A percentile compares a stretch with the other conserved stretches of the same genome.
phyloP scores from a whole-genome alignment of 371 early-diverging fungal species.

The Mortierella sp. region DNA sequence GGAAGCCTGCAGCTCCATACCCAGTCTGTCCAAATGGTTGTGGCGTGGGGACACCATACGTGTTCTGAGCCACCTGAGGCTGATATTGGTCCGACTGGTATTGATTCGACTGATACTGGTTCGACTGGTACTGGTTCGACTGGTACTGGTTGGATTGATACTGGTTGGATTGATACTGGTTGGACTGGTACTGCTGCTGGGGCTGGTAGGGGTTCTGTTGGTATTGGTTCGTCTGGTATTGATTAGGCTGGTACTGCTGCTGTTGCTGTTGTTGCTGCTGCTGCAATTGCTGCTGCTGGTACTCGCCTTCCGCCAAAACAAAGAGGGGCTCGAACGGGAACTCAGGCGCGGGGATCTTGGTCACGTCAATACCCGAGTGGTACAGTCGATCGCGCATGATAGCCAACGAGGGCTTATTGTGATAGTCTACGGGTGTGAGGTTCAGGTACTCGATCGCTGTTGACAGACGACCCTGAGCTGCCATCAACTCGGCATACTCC shows the following conservation, averaged over 20 bases:
- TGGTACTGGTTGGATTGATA: conserved; percentile 35
- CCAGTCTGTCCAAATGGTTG: conserved; percentile 25
- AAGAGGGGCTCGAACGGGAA: conserved; percentile 74
- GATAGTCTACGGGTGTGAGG: conserved; percentile 73
- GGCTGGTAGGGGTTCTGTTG: conserved; percentile 31
- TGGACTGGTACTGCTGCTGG: conserved; percentile 33
- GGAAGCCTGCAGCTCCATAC: conserved; percentile 33
- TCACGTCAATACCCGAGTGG: conserved; percentile 65
- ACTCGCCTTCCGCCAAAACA: conserved; percentile 55
- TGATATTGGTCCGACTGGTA: conserved; percentile 45
- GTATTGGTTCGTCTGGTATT: conserved; percentile 21
- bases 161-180: conserved; percentile 40
- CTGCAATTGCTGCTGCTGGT: conserved; percentile 44
- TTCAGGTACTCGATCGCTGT: conserved; percentile 82
- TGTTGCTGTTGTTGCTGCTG: conserved; percentile 23
- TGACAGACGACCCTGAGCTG: conserved; percentile 78
- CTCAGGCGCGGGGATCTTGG: conserved; percentile 60
- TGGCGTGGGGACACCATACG: conserved; percentile 33
- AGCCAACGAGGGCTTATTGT: conserved; percentile 67
- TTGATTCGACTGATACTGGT: conserved; percentile 28
- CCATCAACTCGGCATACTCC: conserved; percentile 86
- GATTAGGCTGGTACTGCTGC: conserved; percentile 25
- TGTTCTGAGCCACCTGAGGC: conserved; percentile 8
- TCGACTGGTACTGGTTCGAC: conserved; percentile 23
- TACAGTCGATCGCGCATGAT: conserved; percentile 83